A percentile compares a stretch with the other conserved stretches of the same genome.
phyloP scores from a whole-genome alignment of 2,329 filamentous ascomycete species.

The Fusarium setosum region DNA sequence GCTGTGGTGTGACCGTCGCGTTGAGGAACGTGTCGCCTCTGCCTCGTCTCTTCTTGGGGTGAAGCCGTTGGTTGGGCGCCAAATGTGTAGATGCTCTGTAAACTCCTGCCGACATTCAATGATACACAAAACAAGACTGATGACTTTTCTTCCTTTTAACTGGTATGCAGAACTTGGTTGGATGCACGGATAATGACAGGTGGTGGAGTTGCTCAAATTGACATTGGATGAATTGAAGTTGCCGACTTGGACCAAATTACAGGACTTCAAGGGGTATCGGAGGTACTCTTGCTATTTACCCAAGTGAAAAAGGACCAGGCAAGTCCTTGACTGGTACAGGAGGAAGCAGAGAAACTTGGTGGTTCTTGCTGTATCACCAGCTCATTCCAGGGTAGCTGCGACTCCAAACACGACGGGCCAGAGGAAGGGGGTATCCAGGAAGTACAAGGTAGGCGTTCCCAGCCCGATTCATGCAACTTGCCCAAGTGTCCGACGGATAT shows the following conservation, averaged over 20 bases:
- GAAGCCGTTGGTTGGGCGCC: background rate
- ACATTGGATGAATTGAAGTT: too few species aligned
- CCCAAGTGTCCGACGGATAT: constrained; percentile 64
- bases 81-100: background rate
- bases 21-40: background rate
- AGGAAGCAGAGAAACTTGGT: background rate
- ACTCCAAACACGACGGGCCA: background rate
- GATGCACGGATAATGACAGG: constrained; percentile 1
- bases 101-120: background rate
- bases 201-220: background rate
- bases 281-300: constrained; percentile 27
- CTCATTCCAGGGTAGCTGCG: constrained; percentile 1
- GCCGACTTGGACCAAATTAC: too few species aligned
- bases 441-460: background rate
- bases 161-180: constrained; percentile 2
- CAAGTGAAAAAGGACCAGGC: background rate
- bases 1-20: background rate
- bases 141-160: background rate
- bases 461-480: constrained; percentile 36
- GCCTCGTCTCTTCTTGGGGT: too few species aligned
- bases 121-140: background rate
- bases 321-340: background rate
- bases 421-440: background rate
- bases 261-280: constrained; percentile 29
- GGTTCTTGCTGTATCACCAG: background rate